Conservation (phyloP, 495 filamentous ascomycete species). For the Pyronema domesticum region DNA sequence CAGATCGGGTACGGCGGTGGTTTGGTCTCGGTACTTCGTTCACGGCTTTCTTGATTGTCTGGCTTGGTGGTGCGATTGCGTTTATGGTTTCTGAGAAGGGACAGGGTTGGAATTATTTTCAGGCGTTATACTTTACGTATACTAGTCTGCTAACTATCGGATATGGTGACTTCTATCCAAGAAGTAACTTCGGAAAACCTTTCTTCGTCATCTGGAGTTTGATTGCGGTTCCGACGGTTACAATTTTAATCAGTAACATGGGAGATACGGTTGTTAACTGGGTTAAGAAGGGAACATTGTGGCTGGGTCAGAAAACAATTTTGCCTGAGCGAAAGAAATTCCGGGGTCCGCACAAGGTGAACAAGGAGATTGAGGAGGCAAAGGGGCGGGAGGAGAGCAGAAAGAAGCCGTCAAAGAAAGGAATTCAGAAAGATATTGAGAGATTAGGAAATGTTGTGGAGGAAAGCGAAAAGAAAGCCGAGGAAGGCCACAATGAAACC, state of each 20-base stretch:
- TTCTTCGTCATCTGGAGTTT: slow-evolving; percentile 89
- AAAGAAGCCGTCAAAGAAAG: background rate
- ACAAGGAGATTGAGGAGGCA: slow-evolving; percentile 21
- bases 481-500: slow-evolving; percentile 22
- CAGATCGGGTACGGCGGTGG: slow-evolving; percentile 48
- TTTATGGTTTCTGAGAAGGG: slow-evolving; percentile 41
- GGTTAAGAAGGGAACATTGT: slow-evolving; percentile 50
- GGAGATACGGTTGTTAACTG: slow-evolving; percentile 58
- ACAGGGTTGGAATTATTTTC: slow-evolving; percentile 62
- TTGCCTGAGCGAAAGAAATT: slow-evolving; percentile 35
- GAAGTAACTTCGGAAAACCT: slow-evolving; percentile 51
- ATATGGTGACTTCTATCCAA: slow-evolving; percentile 58
- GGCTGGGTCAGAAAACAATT: slow-evolving; percentile 55
- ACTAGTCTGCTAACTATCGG: slow-evolving; percentile 67
- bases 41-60: slow-evolving; percentile 49
- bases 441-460: background rate
- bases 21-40: slow-evolving; percentile 45
- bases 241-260: slow-evolving; percentile 70
- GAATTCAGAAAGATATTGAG: background rate
- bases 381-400: background rate
- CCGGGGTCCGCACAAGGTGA: slow-evolving; percentile 15
- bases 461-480: background rate
- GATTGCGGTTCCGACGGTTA: slow-evolving; percentile 64
- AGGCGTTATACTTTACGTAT: slow-evolving; percentile 64
- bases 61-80: slow-evolving; percentile 60